phyloP scores from a whole-genome alignment of 495 filamentous ascomycete species.

The Penicillium salamii region DNA sequence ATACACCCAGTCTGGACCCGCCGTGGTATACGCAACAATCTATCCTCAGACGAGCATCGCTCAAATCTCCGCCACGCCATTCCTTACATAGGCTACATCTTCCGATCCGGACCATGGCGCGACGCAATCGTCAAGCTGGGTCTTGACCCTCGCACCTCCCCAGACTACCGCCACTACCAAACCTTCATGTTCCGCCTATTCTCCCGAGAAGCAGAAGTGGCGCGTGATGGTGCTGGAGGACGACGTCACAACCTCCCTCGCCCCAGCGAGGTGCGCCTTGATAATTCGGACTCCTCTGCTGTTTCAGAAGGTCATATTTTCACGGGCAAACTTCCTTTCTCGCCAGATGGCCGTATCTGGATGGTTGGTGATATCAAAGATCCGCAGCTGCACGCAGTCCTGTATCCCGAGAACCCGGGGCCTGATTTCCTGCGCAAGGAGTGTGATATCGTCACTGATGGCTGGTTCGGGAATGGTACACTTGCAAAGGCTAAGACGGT shows the following conservation, averaged over 20 bases:
- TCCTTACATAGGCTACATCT: slow-evolving; percentile 82
- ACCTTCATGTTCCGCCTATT: slow-evolving; percentile 74
- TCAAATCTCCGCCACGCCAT: slow-evolving; percentile 61
- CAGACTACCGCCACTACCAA: slow-evolving; percentile 77
- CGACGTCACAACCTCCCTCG: slow-evolving; percentile 28
- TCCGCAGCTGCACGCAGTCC: slow-evolving; percentile 31
- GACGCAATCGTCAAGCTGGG: slow-evolving; percentile 83
- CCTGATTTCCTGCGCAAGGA: slow-evolving; percentile 35
- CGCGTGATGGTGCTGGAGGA: slow-evolving; percentile 71
- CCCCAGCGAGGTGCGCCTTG: slow-evolving; percentile 1
- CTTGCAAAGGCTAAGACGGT: slow-evolving; percentile 77
- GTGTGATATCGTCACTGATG: slow-evolving; percentile 62
- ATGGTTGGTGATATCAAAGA: slow-evolving; percentile 91
- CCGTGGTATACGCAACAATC: slow-evolving; percentile 67
- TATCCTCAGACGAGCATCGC: slow-evolving; percentile 45
- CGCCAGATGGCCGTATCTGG: slow-evolving; percentile 79
- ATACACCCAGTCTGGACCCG: slow-evolving; percentile 84
- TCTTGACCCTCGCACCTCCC: slow-evolving; percentile 75
- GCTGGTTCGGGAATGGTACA: slow-evolving; percentile 78
- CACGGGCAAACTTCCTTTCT: slow-evolving; percentile 63
- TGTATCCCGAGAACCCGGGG: slow-evolving; percentile 22
- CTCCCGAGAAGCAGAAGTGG: slow-evolving; percentile 76
- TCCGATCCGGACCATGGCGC: slow-evolving; percentile 85
- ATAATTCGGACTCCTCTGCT: not conserved
- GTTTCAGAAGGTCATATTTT: slow-evolving; percentile 61